Evolutionary conservation across 352 stramenopile species (phyloP).

Genomic region (Globisporangium barbulae): DNA sequence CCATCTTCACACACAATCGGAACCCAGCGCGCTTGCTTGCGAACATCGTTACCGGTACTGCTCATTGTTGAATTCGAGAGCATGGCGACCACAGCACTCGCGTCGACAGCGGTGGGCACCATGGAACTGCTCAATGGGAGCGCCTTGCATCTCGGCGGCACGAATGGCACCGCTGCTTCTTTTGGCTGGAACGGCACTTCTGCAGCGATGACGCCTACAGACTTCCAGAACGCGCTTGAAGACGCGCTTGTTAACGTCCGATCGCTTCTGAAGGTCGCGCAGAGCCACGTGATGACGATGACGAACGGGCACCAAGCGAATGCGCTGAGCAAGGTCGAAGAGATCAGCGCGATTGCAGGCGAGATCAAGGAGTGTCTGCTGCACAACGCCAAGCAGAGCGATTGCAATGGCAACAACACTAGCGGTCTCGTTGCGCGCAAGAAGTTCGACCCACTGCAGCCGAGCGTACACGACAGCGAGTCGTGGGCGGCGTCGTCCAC

Average conservation of each 20-base stretch:
- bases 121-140: conserved; percentile 2
- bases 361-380: conserved; percentile 30
- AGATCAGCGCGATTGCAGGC: conserved; percentile 8
- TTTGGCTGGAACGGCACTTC: not conserved
- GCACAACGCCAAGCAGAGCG: not conserved
- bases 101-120: not conserved
- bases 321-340: conserved; percentile 10
- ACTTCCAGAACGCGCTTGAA: conserved; percentile 22
- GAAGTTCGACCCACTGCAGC: conserved; percentile 44
- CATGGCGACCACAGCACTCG: not conserved
- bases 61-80: conserved; percentile 5
- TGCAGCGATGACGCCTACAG: not conserved
- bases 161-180: too few relatives aligned
- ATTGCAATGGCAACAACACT: not conserved
- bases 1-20: not conserved
- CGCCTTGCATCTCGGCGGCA: not conserved
- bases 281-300: conserved; percentile 15
- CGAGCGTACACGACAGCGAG: conserved; percentile 35
- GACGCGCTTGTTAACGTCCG: conserved; percentile 25
- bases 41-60: not conserved
- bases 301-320: not conserved
- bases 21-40: not conserved
- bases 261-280: conserved; percentile 16
- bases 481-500: conserved; percentile 18
- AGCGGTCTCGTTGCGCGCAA: conserved; percentile 22